phyloP scores from a whole-genome alignment of 2,329 filamentous ascomycete species.

The Dryadomyces quercivorus region DNA sequence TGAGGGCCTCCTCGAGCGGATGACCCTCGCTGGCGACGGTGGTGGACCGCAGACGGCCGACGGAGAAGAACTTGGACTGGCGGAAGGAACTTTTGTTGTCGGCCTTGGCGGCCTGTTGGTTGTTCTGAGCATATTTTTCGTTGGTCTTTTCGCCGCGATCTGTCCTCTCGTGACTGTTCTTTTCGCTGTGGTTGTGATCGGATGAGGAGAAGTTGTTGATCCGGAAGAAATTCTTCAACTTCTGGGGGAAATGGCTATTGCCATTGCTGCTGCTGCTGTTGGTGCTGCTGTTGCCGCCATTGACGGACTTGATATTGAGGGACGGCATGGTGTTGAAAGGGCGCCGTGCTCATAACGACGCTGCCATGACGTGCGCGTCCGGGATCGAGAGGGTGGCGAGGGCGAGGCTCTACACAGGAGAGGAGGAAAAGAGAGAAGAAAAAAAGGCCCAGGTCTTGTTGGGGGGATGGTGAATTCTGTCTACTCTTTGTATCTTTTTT shows the following conservation, averaged over 20 bases:
- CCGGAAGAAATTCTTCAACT: constrained; percentile 59
- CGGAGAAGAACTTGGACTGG: constrained; percentile 81
- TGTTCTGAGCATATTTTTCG: not conserved
- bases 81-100: constrained; percentile 59
- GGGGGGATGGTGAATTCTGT: too few relatives aligned
- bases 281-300: constrained; percentile 26
- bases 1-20: constrained; percentile 74
- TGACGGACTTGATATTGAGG: constrained; percentile 34
- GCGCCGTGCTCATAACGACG: constrained; percentile 14
- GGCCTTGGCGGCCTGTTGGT: constrained; percentile 28
- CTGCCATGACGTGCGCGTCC: constrained; percentile 13
- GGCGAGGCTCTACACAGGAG: not conserved
- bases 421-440: not conserved
- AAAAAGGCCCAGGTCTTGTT: too few relatives aligned
- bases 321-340: constrained; percentile 12
- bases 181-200: constrained; percentile 14
- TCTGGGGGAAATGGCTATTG: constrained; percentile 52
- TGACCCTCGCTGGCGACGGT: constrained; percentile 92
- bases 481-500: too few relatives aligned
- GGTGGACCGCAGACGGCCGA: constrained; percentile 76
- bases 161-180: not conserved
- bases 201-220: constrained; percentile 38
- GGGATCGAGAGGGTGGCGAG: constrained; percentile 2
- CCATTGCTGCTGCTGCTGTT: constrained; percentile 34
- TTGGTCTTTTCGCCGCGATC: not conserved